Conservation (phyloP, 257 asterid genomes). For the Solanum rostratum region DNA sequence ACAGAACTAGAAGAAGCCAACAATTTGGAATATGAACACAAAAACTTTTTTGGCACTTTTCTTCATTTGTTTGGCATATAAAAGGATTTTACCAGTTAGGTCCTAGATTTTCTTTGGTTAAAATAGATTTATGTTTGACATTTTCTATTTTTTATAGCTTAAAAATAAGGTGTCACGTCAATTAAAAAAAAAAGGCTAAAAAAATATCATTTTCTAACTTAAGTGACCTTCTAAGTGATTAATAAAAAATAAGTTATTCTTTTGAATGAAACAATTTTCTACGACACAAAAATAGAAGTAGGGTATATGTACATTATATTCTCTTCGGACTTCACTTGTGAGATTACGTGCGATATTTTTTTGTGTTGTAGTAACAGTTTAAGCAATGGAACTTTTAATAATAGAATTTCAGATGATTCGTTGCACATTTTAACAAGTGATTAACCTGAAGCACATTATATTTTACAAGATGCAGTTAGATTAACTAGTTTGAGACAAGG, state of each 20-base stretch:
- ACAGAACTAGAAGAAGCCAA: not conserved
- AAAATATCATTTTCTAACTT: not conserved
- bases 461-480: not conserved
- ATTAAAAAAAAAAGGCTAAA: not conserved
- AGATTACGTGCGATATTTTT: not conserved
- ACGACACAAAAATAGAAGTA: no score
- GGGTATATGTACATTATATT: no score
- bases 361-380: not conserved
- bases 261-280: no score
- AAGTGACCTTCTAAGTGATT: not conserved
- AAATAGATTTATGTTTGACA: not conserved
- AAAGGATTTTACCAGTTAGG: not conserved
- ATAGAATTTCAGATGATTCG: not conserved
- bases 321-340: not conserved
- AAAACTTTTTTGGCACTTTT: not conserved
- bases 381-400: not conserved
- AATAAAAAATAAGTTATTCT: not conserved
- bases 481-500: no score
- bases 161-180: not conserved
- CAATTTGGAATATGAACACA: not conserved
- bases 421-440: not conserved
- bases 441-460: not conserved
- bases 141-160: not conserved
- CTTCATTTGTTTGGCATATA: not conserved
- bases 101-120: not conserved